Percentiles rank a stretch among this genome's conserved stretches.
Evolutionary conservation across 176 grass and related monocot species (phyloP).

Genomic region (Eragrostis nindensis): DNA sequence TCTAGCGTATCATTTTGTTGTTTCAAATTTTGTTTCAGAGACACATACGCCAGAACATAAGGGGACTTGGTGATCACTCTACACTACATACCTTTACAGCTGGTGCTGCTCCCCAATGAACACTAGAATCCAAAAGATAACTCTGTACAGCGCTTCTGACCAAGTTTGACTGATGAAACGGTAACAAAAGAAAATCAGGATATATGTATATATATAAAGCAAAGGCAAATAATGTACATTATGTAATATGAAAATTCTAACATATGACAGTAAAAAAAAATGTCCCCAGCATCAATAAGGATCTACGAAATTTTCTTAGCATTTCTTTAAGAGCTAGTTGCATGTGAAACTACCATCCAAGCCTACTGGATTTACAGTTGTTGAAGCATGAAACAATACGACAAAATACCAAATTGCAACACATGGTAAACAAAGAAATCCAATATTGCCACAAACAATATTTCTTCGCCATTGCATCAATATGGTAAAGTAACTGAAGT

Average conservation of each 20-base stretch:
- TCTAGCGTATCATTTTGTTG: conserved; percentile 3
- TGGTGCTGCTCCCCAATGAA: conserved; percentile 87
- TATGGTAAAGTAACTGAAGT: too few species aligned
- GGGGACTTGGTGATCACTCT: not conserved
- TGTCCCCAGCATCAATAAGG: conserved; percentile 6
- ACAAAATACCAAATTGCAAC: too few species aligned
- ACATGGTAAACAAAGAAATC: too few species aligned
- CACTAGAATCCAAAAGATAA: conserved; percentile 88
- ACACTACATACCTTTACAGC: conserved; percentile 75
- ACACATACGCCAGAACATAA: conserved; percentile 1
- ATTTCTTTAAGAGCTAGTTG: not conserved
- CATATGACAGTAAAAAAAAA: conserved; percentile 6
- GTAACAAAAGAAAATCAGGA: conserved; percentile 40
- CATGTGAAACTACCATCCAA: conserved; percentile 2
- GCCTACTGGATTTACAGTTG: not conserved
- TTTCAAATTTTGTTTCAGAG: conserved; percentile 15
- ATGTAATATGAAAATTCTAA: not conserved
- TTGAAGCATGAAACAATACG: not conserved
- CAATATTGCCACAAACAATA: too few species aligned
- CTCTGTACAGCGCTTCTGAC: conserved; percentile 82
- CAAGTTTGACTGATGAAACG: conserved; percentile 74
- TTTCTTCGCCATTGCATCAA: too few species aligned
- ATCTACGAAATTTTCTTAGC: conserved; percentile 7
- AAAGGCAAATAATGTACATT: conserved; percentile 5
- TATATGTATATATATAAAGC: too few species aligned